Evolutionary conservation across 441 rosid species (phyloP), one percentile per base, ranked within the genome.

Genomic region (Gossypium schwendimanii): DNA sequence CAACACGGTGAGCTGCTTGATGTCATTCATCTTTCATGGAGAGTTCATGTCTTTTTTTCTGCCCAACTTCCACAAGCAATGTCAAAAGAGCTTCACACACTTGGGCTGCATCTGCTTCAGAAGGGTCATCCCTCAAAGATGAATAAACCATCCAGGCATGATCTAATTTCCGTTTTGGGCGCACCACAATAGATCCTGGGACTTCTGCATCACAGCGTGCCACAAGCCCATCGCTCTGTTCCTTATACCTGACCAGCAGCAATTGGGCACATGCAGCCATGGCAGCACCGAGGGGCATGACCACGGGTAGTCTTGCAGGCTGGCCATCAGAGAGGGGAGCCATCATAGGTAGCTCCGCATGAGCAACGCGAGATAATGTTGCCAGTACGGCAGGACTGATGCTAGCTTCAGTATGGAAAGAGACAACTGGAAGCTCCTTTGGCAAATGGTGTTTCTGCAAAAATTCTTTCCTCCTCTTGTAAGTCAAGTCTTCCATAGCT

Each of bases 101-200:
- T 82, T 88, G 93, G 68, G 95, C 86, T 67, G 99, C 94, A 71
- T 86, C 90, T 39, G 91, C 85, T 75, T 91, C 95, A 0, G 85
- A 71, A 60, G 91, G 80, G 75, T 80, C 84, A n/a, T 91, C 92
- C 28, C 84, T 93, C 75, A 90, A 75, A 4, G 98, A 81, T 6
- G 97, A 95, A 77, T 93, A 95, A 39, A 93, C 98, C 98, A 95
- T 93, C 98, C 98, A 95, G 11, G 94, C 97, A 79, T 91, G 98
- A 79, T 95, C 98, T 76, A 93, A 62, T 76, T 89, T 91, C 4
- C 94, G 91, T 64, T 83, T 84, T 0, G 95, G 97, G 52, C 83
- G 85, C 70, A 95, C 96, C 10, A 90, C 97, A 2, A 90, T 70
- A 0, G 99, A 95, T 23, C 97, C 98, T 6, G 98, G 99, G 64